Evolutionary conservation across 345 rosid genomes (phyloP).

Genomic region (Brassica juncea): DNA sequence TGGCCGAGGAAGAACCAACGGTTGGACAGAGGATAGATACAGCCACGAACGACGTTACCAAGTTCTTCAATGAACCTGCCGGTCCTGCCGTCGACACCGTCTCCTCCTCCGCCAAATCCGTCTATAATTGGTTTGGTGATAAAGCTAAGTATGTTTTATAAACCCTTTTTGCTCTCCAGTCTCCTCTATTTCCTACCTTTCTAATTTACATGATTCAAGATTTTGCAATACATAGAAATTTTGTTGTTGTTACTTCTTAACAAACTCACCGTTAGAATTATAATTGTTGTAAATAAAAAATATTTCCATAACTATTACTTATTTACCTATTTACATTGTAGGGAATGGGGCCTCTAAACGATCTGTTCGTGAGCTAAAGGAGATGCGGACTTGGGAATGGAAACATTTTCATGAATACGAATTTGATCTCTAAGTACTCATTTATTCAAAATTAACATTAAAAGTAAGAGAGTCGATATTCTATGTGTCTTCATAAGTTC

Average conservation of each 20-base stretch:
- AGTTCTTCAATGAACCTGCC: slow-evolving; percentile 32
- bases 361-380: not conserved
- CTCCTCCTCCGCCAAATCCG: slow-evolving; percentile 31
- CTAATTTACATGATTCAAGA: not conserved
- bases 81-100: slow-evolving; percentile 30
- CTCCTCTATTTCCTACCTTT: not conserved
- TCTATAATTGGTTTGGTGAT: slow-evolving; percentile 30
- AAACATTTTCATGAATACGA: not conserved
- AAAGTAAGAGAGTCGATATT: not conserved
- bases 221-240: not conserved
- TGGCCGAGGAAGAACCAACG: slow-evolving; percentile 37
- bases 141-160: slow-evolving; percentile 28
- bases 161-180: not conserved
- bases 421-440: slow-evolving; percentile 25
- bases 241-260: not conserved
- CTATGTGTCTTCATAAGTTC: not conserved
- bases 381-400: not conserved
- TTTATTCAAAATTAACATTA: not conserved
- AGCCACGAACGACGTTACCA: slow-evolving; percentile 15
- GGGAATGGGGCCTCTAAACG: slow-evolving; percentile 26
- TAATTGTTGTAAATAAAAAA: too few relatives aligned
- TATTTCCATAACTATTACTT: too few relatives aligned
- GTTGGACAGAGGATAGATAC: slow-evolving; percentile 34
- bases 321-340: not conserved
- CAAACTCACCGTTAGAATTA: too few relatives aligned